Evolutionary conservation across 225 moss, liverwort and hornwort genomes (phyloP).

Genomic region (Bryum argenteum): DNA sequence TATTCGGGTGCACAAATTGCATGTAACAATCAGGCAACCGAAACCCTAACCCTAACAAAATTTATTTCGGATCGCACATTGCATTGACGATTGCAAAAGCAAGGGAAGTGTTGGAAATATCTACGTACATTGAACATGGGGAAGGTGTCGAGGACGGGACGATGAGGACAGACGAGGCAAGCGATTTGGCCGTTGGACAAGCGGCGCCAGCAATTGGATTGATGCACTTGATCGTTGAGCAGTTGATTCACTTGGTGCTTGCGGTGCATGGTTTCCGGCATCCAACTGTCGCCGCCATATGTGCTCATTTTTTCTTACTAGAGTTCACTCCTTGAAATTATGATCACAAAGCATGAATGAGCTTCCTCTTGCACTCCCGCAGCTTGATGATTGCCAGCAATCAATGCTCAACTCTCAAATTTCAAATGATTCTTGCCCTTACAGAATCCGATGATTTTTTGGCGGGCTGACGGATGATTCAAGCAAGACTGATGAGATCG

Average conservation of each 20-base stretch:
- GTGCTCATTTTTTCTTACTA: slow-evolving; percentile 56
- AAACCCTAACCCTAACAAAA: slow-evolving; percentile 28
- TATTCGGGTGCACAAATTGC: no score
- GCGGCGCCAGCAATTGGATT: slow-evolving; percentile 55
- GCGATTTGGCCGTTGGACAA: slow-evolving; percentile 72
- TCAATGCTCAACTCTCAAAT: no score
- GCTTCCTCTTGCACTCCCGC: no score
- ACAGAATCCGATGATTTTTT: no score
- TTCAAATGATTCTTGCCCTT: no score
- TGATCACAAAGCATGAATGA: not conserved
- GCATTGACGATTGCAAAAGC: not conserved
- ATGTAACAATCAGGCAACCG: no score
- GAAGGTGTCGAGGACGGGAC: slow-evolving; percentile 72
- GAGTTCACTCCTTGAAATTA: not conserved
- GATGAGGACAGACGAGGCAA: slow-evolving; percentile 72
- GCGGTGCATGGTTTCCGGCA: slow-evolving; percentile 65
- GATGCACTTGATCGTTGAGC: slow-evolving; percentile 52
- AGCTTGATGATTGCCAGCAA: no score
- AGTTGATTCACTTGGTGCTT: slow-evolving; percentile 72
- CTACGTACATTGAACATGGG: slow-evolving; percentile 67
- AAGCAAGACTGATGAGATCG: no score
- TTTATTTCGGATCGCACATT: not conserved
- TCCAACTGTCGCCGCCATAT: slow-evolving; percentile 83
- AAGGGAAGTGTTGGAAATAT: not conserved
- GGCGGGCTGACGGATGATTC: no score